phyloP scores from a whole-genome alignment of 495 filamentous ascomycete species.

The Penicillium malachiteum region DNA sequence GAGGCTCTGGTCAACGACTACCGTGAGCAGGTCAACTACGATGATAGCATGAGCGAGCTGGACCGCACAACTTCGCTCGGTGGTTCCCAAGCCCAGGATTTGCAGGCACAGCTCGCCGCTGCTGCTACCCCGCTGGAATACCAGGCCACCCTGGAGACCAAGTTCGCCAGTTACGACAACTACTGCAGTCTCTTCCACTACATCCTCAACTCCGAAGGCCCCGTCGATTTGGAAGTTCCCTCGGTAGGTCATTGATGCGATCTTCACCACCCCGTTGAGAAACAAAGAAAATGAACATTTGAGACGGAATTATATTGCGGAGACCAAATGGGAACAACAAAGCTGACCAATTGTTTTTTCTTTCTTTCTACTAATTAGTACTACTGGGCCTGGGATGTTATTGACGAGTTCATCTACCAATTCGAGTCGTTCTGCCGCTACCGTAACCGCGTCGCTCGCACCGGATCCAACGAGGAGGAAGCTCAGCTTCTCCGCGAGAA shows the following conservation, averaged over 20 bases:
- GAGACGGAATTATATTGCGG: constrained; percentile 11
- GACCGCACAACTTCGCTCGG: constrained; percentile 60
- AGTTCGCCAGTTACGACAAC: constrained; percentile 97
- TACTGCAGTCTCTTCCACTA: constrained; percentile 99
- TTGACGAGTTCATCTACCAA: constrained; percentile 99
- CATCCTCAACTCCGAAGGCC: constrained; percentile 97
- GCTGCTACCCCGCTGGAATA: constrained; percentile 95
- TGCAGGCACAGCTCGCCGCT: constrained; percentile 83
- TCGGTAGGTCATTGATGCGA: constrained; percentile 61
- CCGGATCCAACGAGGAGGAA: constrained; percentile 84
- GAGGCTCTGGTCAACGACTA: constrained; percentile 92
- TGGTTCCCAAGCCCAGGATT: constrained; percentile 63
- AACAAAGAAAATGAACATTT: constrained; percentile 15
- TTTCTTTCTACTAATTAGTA: constrained; percentile 56
- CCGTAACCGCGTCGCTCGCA: constrained; percentile 84
- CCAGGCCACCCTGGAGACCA: constrained; percentile 87
- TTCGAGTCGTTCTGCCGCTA: constrained; percentile 99
- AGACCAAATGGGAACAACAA: constrained; percentile 1
- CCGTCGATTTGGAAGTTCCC: constrained; percentile 92
- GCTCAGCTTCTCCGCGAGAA: constrained; percentile 87
- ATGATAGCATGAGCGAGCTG: constrained; percentile 77
- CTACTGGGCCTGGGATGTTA: constrained; percentile 99
- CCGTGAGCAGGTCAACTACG: constrained; percentile 89
- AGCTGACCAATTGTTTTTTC: constrained; percentile 5
- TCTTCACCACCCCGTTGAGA: neutral